Conservation (phyloP, 2,329 filamentous ascomycete species). For the Trichoderma arundinaceum region DNA sequence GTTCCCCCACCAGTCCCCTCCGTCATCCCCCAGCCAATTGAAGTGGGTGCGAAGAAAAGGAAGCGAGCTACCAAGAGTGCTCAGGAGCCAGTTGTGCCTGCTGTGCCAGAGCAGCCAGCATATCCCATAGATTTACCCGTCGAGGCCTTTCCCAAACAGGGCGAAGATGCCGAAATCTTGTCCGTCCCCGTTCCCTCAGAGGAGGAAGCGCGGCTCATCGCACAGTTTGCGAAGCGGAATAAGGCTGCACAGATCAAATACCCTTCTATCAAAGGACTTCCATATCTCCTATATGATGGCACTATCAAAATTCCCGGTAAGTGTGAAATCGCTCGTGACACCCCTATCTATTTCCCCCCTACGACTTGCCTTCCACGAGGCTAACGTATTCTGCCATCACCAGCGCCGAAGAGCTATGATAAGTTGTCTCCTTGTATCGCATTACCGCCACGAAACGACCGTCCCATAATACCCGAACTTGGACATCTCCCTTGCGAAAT, state of each 20-base stretch:
- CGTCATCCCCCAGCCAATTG: conserved; percentile 35
- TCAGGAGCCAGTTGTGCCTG: conserved; percentile 35
- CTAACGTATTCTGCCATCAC: neutral
- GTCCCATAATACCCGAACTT: conserved; percentile 48
- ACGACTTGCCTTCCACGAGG: neutral
- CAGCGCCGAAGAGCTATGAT: conserved; percentile 52
- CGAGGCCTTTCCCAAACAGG: conserved; percentile 41
- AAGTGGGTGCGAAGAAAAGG: conserved; percentile 47
- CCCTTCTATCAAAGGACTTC: conserved; percentile 48
- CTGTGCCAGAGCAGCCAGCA: conserved; percentile 38
- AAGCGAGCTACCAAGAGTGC: conserved; percentile 44
- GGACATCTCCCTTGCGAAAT: conserved; percentile 52
- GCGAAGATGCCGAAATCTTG: conserved; percentile 46
- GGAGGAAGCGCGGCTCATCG: conserved; percentile 46
- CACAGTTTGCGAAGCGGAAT: conserved; percentile 47
- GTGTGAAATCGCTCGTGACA: neutral
- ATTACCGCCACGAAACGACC: conserved; percentile 48
- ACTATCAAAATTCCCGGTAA: conserved; percentile 49
- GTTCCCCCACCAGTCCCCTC: neutral
- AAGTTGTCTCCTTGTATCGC: conserved; percentile 53
- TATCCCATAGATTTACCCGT: conserved; percentile 40
- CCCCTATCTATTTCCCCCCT: neutral
- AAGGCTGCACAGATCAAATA: conserved; percentile 48
- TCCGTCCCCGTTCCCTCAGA: conserved; percentile 41
- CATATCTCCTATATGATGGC: conserved; percentile 47